These are phyloP conservation scores for Colletotrichum kahawae DNA, from an alignment of 2,329 filamentous ascomycete genomes.

Conservation along the genomic window DNA sequence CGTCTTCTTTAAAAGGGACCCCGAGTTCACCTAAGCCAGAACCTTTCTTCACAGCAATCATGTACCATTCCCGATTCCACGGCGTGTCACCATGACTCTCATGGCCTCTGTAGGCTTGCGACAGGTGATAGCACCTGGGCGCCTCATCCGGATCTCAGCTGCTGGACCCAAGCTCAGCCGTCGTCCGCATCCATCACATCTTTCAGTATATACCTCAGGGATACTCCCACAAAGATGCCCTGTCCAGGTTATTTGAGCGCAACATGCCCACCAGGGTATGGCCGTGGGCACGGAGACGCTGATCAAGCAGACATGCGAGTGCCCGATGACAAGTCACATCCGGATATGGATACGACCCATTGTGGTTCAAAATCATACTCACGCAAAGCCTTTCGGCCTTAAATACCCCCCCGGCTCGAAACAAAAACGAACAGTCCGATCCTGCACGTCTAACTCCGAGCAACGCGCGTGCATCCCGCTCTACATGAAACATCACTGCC, in stretches of 20 bases:
- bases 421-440: not conserved
- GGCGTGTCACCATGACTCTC: too few relatives aligned
- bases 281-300: not conserved
- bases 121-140: rapidly evolving
- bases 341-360: too few relatives aligned
- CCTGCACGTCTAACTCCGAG: not conserved
- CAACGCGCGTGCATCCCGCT: not conserved
- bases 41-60: too few relatives aligned
- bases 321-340: not conserved
- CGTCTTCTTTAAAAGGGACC: not conserved
- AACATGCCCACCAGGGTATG: not conserved
- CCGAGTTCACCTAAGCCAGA: not conserved
- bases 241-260: not conserved
- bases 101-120: not conserved
- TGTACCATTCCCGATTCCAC: too few relatives aligned
- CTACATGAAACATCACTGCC: not conserved
- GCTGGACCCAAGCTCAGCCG: not conserved
- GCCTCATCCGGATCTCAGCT: rapidly evolving
- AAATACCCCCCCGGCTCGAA: not conserved
- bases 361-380: not conserved
- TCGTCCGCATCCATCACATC: not conserved
- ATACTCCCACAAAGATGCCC: rapidly evolving
- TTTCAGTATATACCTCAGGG: not conserved
- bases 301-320: not conserved
- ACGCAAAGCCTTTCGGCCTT: not conserved